phyloP scores from a whole-genome alignment of 495 filamentous ascomycete genomes.

The Aspergillus diversus region DNA sequence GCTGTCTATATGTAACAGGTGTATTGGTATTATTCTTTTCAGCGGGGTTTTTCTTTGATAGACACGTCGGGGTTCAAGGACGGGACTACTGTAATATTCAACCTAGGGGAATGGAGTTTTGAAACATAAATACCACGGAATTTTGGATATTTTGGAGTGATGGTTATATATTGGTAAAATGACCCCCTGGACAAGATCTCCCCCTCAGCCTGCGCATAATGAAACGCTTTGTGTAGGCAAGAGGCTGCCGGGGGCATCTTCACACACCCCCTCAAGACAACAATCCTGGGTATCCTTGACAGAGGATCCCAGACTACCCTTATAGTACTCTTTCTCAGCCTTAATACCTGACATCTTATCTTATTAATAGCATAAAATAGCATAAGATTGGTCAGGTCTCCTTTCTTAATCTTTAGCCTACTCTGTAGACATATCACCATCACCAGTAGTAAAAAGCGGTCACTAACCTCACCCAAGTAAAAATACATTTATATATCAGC shows the following conservation, averaged over 20 bases:
- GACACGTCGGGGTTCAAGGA: neutral
- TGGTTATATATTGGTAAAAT: no score
- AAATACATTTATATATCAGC: constrained; percentile 65
- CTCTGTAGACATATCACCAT: neutral
- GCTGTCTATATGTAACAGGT: neutral
- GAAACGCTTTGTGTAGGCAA: constrained; percentile 5
- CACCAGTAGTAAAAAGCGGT: neutral
- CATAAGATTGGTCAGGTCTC: constrained; percentile 30
- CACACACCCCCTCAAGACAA: constrained; percentile 30
- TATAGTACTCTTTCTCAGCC: constrained; percentile 34
- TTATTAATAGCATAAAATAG: constrained; percentile 36
- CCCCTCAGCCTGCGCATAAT: neutral
- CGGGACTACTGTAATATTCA: neutral
- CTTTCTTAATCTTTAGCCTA: constrained; percentile 20
- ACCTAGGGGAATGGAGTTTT: constrained; percentile 1
- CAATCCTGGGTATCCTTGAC: constrained; percentile 26
- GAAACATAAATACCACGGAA: neutral
- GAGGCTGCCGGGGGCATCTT: constrained; percentile 10
- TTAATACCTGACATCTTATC: constrained; percentile 33
- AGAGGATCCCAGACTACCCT: constrained; percentile 47
- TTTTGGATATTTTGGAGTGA: no score
- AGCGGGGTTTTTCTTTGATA: constrained; percentile 1
- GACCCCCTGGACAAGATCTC: neutral
- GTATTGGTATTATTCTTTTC: neutral
- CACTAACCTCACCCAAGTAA: constrained; percentile 51